These are phyloP conservation scores for Didymella exigua DNA, from an alignment of 2,329 filamentous ascomycete genomes.

Conservation along the genomic window DNA sequence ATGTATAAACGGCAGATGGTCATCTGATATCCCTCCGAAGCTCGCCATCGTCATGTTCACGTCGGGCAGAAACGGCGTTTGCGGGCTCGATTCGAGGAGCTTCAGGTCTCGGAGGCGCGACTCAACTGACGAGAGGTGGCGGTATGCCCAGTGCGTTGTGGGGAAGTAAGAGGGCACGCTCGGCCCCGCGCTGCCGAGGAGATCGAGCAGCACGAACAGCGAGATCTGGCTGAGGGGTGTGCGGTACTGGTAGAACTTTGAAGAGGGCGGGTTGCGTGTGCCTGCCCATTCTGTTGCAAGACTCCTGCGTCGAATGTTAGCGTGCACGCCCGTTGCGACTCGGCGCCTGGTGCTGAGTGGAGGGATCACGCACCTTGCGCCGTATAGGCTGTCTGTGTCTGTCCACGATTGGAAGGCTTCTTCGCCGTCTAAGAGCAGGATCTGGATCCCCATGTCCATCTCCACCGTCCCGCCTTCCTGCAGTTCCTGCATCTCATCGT, in stretches of 20 bases:
- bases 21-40: slow-evolving; percentile 70
- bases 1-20: slow-evolving; percentile 88
- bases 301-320: slow-evolving; percentile 49
- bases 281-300: slow-evolving; percentile 83
- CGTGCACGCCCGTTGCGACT: background rate
- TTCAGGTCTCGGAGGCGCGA: slow-evolving; percentile 70
- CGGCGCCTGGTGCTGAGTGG: background rate
- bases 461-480: slow-evolving; percentile 65
- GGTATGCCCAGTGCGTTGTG: slow-evolving; percentile 93
- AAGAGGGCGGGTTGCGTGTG: slow-evolving; percentile 69
- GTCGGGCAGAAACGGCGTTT: slow-evolving; percentile 57
- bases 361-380: slow-evolving; percentile 66
- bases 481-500: slow-evolving; percentile 69
- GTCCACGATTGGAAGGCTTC: slow-evolving; percentile 88
- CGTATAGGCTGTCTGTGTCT: slow-evolving; percentile 83
- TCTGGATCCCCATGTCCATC: slow-evolving; percentile 82
- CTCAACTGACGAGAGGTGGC: slow-evolving; percentile 75
- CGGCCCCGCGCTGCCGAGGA: slow-evolving; percentile 75
- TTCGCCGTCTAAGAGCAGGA: slow-evolving; percentile 89
- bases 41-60: slow-evolving; percentile 31
- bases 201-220: slow-evolving; percentile 88
- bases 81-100: slow-evolving; percentile 66
- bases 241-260: slow-evolving; percentile 66
- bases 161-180: slow-evolving; percentile 83
- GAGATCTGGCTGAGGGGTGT: slow-evolving; percentile 79